Evolutionary conservation across 495 filamentous ascomycete genomes (phyloP), one percentile per base, ranked within the genome.

Genomic region (Massariosphaeria phaeospora): DNA sequence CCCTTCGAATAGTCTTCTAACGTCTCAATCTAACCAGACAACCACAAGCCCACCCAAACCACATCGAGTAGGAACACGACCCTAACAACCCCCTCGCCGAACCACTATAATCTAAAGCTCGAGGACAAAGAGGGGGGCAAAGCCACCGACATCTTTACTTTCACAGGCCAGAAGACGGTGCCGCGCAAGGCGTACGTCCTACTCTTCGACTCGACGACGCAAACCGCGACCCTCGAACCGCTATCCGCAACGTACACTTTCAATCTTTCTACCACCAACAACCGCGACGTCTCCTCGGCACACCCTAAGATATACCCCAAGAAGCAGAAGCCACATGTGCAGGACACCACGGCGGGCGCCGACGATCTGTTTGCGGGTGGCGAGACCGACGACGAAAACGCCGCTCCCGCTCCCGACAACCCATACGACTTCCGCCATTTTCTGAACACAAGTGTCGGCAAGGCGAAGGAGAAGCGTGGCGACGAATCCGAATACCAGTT

Each of bases 401-500:
- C 38, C 1, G 57, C 50, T 5, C 71, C 78, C 1, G 78, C 80
- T 48, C 70, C 73, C 0, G 67, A 69, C 54, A 82, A 82, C 46
- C 79, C 79, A 13, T 82, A 76, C 49, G 78, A 82, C 62, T 81
- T 72, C 59, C 76, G 79, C 9, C 79, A 82, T 60, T 82, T 81
- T 58, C 73, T 81, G 71, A 75, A 34, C 2, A 25, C 5, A 6
- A 21, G 15, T 66, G 70, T 26, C 72, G 75, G 58, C 59, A 68
- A 35, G 57, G 46, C 25, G n/a, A 68, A 35, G 57, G 46, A 27
- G n/a, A 61, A 40, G 75, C 71, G 18, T 11, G 57, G 43, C 29
- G 36, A 57, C 21, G 59, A 57, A 23, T 24, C 15, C 21, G 59
- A 56, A 23, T 52, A 47, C 20, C 17, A 21, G 26, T 60, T 63